These are phyloP conservation scores for Pleurostoma richardsiae DNA, from an alignment of 2,329 filamentous ascomycete genomes.

Conservation along the genomic window DNA sequence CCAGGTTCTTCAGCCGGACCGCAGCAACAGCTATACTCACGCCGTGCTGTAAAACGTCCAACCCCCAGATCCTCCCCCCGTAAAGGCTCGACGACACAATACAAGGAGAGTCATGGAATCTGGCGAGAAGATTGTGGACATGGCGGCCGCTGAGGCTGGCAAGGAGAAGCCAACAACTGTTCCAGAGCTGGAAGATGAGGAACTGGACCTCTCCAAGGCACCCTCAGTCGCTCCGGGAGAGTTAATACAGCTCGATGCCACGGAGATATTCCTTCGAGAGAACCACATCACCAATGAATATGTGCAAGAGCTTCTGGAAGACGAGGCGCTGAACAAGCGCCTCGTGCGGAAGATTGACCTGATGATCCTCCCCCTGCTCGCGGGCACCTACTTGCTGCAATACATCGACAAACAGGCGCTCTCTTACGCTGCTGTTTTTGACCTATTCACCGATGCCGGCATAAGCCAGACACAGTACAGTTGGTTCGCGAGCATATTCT, in stretches of 20 bases:
- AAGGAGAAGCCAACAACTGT: no score
- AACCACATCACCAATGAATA: conserved; percentile 8
- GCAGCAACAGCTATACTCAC: no score
- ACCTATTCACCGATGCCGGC: conserved; percentile 42
- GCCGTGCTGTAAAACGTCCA: no score
- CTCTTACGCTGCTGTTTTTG: conserved; percentile 50
- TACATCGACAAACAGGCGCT: conserved; percentile 53
- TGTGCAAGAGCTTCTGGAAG: conserved; percentile 31
- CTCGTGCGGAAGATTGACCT: conserved; percentile 42
- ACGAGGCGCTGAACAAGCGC: conserved; percentile 22
- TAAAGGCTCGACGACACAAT: no score
- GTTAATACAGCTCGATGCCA: conserved; percentile 6
- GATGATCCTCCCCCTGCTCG: conserved; percentile 44
- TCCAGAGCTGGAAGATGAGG: no score
- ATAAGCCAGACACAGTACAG: conserved; percentile 42
- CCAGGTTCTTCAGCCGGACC: no score
- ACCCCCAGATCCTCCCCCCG: no score
- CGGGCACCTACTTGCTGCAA: conserved; percentile 44
- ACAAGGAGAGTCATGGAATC: no score
- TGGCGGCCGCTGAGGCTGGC: no score
- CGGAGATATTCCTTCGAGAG: conserved; percentile 10
- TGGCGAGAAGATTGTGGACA: no score
- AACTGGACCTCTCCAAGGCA: no score
- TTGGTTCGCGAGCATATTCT: conserved; percentile 53
- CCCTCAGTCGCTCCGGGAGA: conserved; percentile 4